Conservation (phyloP, 2,329 filamentous ascomycete genomes). For the Neofusicoccum cordaticola region DNA sequence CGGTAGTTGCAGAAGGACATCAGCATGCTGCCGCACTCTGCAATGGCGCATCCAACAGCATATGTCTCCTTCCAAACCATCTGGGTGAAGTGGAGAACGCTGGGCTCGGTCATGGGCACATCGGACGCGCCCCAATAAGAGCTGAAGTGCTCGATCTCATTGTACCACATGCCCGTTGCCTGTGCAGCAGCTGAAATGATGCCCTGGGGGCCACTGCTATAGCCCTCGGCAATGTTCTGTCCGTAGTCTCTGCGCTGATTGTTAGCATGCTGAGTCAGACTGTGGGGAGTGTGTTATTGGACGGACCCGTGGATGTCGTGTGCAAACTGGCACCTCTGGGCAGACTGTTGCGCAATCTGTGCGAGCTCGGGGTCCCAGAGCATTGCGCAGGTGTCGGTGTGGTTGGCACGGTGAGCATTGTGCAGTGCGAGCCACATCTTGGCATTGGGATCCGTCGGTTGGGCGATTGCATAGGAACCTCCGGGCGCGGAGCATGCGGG, state of each 20-base stretch:
- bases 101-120: conserved; percentile 22
- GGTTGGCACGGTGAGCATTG: conserved; percentile 83
- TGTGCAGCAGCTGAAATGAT: conserved; percentile 49
- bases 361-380: conserved; percentile 65
- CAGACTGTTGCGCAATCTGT: conserved; percentile 61
- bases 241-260: conserved; percentile 62
- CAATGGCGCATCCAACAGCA: conserved; percentile 34
- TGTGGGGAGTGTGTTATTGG: too few species aligned
- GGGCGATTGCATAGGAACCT: background rate
- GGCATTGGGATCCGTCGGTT: conserved; percentile 8
- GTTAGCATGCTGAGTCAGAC: too few species aligned
- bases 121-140: background rate
- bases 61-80: conserved; percentile 39
- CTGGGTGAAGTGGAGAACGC: conserved; percentile 35
- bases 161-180: conserved; percentile 34
- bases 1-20: conserved; percentile 87
- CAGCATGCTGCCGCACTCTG: conserved; percentile 20
- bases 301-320: conserved; percentile 46
- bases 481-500: background rate
- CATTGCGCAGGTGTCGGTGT: conserved; percentile 62
- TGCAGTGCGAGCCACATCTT: conserved; percentile 62
- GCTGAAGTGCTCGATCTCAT: conserved; percentile 30
- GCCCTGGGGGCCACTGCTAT: conserved; percentile 55
- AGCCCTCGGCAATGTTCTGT: conserved; percentile 81
- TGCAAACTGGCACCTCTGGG: conserved; percentile 65